These are phyloP conservation scores for Suillus plorans DNA, from an alignment of 768 basidiomycete species.

Conservation along the genomic window DNA sequence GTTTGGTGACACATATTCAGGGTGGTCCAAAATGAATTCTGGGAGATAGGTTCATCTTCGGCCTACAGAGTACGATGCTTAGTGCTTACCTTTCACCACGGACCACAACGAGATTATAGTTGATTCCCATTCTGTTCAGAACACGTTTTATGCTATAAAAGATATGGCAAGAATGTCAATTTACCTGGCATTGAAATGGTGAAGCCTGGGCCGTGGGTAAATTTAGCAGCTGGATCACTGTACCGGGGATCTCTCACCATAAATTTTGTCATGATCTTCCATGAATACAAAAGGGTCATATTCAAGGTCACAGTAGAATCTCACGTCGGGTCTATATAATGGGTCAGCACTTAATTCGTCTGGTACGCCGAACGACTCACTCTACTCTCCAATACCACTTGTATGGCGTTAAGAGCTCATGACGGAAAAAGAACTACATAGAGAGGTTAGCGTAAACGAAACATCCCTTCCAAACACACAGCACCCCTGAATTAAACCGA, in stretches of 20 bases:
- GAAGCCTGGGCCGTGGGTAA: conserved; percentile 40
- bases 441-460: conserved; percentile 9
- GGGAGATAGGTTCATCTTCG: conserved; percentile 36
- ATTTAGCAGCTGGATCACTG: background rate
- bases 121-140: conserved; percentile 47
- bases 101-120: conserved; percentile 69
- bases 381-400: conserved; percentile 69
- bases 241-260: conserved; percentile 34
- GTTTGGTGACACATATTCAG: conserved; percentile 51
- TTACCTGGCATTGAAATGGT: conserved; percentile 53
- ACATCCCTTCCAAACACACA: background rate
- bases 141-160: background rate
- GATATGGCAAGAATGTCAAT: no score
- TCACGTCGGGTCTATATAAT: conserved; percentile 43
- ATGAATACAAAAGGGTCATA: conserved; percentile 57
- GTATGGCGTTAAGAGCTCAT: conserved; percentile 50
- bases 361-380: conserved; percentile 25
- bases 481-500: conserved; percentile 67
- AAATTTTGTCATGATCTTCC: conserved; percentile 51
- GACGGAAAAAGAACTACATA: conserved; percentile 52
- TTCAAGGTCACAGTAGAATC: conserved; percentile 53
- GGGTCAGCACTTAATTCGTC: background rate
- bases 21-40: conserved; percentile 59
- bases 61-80: conserved; percentile 32
- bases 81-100: conserved; percentile 49